phyloP scores from a whole-genome alignment of 306 rosid genomes.

The Prunus fruticosa region DNA sequence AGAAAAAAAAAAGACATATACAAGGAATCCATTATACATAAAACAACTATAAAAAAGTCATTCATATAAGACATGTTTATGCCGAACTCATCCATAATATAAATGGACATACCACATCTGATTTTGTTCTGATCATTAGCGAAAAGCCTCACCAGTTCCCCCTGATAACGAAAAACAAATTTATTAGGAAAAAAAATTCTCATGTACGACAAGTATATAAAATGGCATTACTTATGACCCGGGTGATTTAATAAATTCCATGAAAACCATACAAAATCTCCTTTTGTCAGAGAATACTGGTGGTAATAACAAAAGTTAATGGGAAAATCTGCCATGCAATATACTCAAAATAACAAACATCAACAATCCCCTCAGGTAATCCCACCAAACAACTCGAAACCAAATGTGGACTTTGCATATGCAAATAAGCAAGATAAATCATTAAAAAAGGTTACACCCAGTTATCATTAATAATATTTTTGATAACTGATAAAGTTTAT shows the following conservation, averaged over 20 bases:
- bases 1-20: background rate
- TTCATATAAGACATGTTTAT: background rate
- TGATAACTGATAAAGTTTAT: background rate
- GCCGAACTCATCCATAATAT: background rate
- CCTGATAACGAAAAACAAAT: slow-evolving; percentile 47
- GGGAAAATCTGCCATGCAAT: background rate
- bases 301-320: background rate
- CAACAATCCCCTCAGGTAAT: background rate
- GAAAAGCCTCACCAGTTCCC: slow-evolving; percentile 80
- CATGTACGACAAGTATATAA: background rate
- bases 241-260: background rate
- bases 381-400: background rate
- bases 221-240: background rate
- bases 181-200: slow-evolving; percentile 17
- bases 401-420: background rate
- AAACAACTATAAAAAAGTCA: background rate
- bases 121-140: slow-evolving; percentile 95
- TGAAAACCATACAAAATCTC: background rate
- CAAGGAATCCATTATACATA: background rate
- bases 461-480: background rate
- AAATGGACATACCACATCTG: slow-evolving; percentile 68
- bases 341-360: background rate
- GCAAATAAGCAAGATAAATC: background rate
- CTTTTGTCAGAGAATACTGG: background rate
- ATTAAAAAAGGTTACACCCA: background rate